A percentile compares a stretch with the other conserved stretches of the same genome.
Evolutionary conservation across 73 alveolate genomes (phyloP).

Genomic region (Paramecium octaurelia): DNA sequence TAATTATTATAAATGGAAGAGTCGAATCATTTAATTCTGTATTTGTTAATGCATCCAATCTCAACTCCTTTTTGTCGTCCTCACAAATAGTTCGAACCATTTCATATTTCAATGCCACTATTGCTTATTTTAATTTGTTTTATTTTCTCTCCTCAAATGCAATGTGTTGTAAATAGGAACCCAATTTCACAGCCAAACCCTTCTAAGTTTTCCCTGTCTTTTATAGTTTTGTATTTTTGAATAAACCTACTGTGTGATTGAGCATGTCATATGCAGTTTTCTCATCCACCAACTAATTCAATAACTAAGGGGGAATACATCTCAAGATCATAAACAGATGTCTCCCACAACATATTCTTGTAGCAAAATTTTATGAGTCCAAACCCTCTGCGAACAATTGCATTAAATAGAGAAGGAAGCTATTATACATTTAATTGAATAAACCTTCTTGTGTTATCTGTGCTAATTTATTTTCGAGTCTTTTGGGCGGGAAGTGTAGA

Average conservation of each 20-base stretch:
- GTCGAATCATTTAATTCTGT: conserved; percentile 58
- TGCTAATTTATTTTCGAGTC: conserved; percentile 11
- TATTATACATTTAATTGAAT: neutral
- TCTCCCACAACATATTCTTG: conserved; percentile 19
- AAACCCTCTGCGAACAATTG: conserved; percentile 14
- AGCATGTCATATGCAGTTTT: conserved; percentile 42
- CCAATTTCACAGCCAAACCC: conserved; percentile 37
- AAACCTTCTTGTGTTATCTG: conserved; percentile 29
- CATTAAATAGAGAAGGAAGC: conserved; percentile 1
- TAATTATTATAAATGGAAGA: conserved; percentile 41
- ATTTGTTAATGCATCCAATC: conserved; percentile 52
- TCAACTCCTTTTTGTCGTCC: conserved; percentile 50
- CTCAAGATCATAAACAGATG: conserved; percentile 7
- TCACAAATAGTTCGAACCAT: conserved; percentile 47
- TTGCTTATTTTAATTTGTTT: neutral
- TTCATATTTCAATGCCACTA: conserved; percentile 33
- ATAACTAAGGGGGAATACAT: neutral
- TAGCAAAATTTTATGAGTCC: neutral
- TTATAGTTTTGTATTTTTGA: neutral
- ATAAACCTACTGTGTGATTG: conserved; percentile 10
- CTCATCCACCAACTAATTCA: conserved; percentile 2
- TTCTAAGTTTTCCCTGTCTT: conserved; percentile 39
- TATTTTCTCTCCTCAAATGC: neutral
- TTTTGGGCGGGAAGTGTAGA: conserved; percentile 42
- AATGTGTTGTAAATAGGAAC: conserved; percentile 25